A percentile compares a stretch with the other conserved stretches of the same genome.
These are phyloP conservation scores for Leccinum truebloodii DNA, from an alignment of 768 basidiomycete genomes.

Conservation along the genomic window DNA sequence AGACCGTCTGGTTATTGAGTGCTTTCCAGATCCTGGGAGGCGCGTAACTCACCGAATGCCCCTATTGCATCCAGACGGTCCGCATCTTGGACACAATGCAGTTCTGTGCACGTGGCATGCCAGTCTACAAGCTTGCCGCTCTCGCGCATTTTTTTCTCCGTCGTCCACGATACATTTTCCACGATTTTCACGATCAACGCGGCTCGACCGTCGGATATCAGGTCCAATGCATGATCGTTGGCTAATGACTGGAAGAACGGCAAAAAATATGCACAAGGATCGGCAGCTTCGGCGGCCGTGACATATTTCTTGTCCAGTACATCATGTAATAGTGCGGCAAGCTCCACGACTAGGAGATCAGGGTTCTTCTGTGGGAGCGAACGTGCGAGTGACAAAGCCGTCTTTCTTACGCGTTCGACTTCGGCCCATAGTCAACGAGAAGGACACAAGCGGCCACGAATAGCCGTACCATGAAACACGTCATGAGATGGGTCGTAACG, in stretches of 20 bases:
- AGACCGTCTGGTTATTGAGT: neutral
- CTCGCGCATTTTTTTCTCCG: conserved; percentile 67
- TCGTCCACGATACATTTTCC: conserved; percentile 84
- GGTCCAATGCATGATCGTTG: conserved; percentile 47
- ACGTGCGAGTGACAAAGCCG: conserved; percentile 68
- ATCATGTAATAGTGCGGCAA: conserved; percentile 89
- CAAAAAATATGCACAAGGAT: conserved; percentile 66
- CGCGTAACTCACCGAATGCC: conserved; percentile 58
- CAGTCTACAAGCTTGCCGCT: conserved; percentile 58
- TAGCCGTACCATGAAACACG: conserved; percentile 64
- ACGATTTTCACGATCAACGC: conserved; percentile 58
- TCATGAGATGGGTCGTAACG: conserved; percentile 83
- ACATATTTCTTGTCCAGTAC: conserved; percentile 87
- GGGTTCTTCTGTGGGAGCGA: conserved; percentile 44
- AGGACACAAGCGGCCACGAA: neutral
- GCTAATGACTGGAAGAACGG: conserved; percentile 59
- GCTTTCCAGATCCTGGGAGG: neutral
- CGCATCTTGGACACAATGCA: conserved; percentile 83
- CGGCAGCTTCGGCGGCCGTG: conserved; percentile 50
- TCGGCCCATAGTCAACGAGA: conserved; percentile 6
- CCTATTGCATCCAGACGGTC: conserved; percentile 81
- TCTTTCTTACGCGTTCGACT: conserved; percentile 84
- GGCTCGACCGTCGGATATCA: conserved; percentile 62
- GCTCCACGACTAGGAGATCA: conserved; percentile 76
- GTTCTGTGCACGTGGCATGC: conserved; percentile 71